Evolutionary conservation across 1,139 yeast species (phyloP), one percentile per base, ranked within the genome.

Genomic region (Geotrichum histeridarum): DNA sequence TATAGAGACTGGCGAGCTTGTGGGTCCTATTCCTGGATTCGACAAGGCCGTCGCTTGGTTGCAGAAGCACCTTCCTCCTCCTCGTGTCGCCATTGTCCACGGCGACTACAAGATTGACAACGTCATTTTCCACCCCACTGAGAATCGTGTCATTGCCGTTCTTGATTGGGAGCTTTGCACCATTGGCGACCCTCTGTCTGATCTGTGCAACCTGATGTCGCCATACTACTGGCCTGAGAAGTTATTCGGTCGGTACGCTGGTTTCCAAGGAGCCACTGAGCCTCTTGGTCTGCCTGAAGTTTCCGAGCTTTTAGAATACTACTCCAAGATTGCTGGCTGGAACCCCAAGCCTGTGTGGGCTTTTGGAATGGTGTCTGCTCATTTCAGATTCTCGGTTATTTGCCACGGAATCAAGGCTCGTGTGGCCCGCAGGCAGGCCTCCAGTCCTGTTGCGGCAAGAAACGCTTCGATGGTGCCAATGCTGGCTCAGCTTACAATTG

Each of bases 111-210:
- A 83, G 63, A 80, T 83, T 47, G 88, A 83, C 65, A 83, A 83
- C 62, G 64, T 83, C 37, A 70, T 83, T 8, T 82, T 79, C 63
- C 80, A 81, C 60, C 78, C 79, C 7, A 69, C 74, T 1, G 74
- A 77, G 48, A 76, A 78, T 18, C 66, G 69, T 48, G 82, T 82
- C 3, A 69, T 77, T 53, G 86, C 86, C 0, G 80, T 83, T 0
- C 71, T 83, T 50, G 87, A 83, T 64, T 83, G 87, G 87, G 88
- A 83, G 63, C 72, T 83, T 41, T 81, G 86, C 61, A 83, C 87
- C 0, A 73, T 81, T 59, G 88, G 88, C 0, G 85, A 82, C 60
- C 87, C 87, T 1, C 67, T 82, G 52, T 82, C 83, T 54, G 88
- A 83, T 61, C 69, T 83, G 51, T 80, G 84, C 22, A 83, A 83